Base-by-base conservation (phyloP, 495 filamentous ascomycete genomes). In the Bryoglossum gracile region DNA sequence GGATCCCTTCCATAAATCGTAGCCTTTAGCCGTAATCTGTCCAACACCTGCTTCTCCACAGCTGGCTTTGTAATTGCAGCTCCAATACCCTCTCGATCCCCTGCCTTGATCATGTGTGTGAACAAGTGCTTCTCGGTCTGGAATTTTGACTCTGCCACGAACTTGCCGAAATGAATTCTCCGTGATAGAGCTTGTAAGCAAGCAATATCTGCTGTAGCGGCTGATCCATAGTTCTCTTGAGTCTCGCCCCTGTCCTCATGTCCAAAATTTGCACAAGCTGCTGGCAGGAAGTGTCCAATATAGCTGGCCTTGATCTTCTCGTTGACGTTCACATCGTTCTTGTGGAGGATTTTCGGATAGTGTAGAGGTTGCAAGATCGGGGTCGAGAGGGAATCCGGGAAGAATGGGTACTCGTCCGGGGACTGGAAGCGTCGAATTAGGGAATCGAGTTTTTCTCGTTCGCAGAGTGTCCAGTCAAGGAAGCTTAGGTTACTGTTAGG, bases 121-220 rank as follows among this genome's bases (percentile, higher is more conserved):
- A 89, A 97, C 46, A 62, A 70, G 57, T 91, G 87, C 23, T 81
- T 77, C 56, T 95, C 87, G 48, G 84, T 79, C 57, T 75, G 78
- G 65, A 96, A 99, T 73, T 99, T 99, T n/a, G 86, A 83, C 72
- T 99, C 94, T 9, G 94, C 94, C 3, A 99, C 94, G 60, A 96
- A 96, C 72, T 95, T 99, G 48, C 94, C 94, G 67, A 96, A 99
- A 65, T 99, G 94, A 53, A 99, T 87, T 39, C 94, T 75, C 14
- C 90, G 75, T 35, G 89, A 95, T 9, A 99, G 71, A 13, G 94
- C 87, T 70, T 99, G 94, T 43, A 99, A 69, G 60, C 86, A 91
- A 24, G 76, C 73, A 24, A 99, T 92, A 66, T 99, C 94, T 63
- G 83, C 86, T 0, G 88, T 94, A 0, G 89, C 92, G 4, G 90